Percentiles rank a stretch among this genome's conserved stretches.
Evolutionary conservation across 1,284 basidiomycete genomes (phyloP).

Genomic region (Butyriboletus regius): DNA sequence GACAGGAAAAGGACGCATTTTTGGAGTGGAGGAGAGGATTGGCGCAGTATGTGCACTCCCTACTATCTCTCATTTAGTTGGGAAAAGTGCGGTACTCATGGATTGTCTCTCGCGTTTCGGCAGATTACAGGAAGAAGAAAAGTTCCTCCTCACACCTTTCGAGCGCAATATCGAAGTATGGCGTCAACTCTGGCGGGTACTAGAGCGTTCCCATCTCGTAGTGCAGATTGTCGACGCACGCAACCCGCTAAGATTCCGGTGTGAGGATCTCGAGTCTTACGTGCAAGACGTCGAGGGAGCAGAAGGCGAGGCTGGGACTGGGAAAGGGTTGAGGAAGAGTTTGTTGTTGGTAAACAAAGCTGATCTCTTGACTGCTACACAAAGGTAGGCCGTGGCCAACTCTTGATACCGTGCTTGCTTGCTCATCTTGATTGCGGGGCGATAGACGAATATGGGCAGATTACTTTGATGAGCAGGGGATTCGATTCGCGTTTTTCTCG

Average conservation of each 20-base stretch:
- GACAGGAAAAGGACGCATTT: slow-evolving; percentile 81
- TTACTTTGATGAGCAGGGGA: slow-evolving; percentile 78
- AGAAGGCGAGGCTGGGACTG: slow-evolving; percentile 71
- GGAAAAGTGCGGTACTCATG: not conserved
- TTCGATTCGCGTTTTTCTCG: slow-evolving; percentile 93
- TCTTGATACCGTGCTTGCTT: slow-evolving; percentile 14
- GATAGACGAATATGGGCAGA: slow-evolving; percentile 77
- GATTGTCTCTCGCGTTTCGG: too few species aligned
- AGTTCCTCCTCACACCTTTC: slow-evolving; percentile 84
- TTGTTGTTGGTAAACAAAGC: slow-evolving; percentile 94
- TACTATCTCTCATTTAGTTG: not conserved
- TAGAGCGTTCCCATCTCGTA: slow-evolving; percentile 87
- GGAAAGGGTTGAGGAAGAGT: slow-evolving; percentile 61
- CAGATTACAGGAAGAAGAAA: slow-evolving; percentile 72
- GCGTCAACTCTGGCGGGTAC: slow-evolving; percentile 91
- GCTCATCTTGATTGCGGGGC: slow-evolving; percentile 30
- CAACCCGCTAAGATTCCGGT: slow-evolving; percentile 85
- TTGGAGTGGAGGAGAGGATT: slow-evolving; percentile 84
- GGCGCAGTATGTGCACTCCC: slow-evolving; percentile 60
- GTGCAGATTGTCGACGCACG: slow-evolving; percentile 95
- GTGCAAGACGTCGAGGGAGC: slow-evolving; percentile 71
- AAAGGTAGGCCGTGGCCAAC: slow-evolving; percentile 54
- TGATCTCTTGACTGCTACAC: slow-evolving; percentile 81
- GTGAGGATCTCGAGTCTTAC: slow-evolving; percentile 85
- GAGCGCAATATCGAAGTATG: slow-evolving; percentile 95